A percentile compares a stretch with the other conserved stretches of the same genome.
Evolutionary conservation across 2,329 filamentous ascomycete genomes (phyloP).

Genomic region (Xylariaceae sp.): DNA sequence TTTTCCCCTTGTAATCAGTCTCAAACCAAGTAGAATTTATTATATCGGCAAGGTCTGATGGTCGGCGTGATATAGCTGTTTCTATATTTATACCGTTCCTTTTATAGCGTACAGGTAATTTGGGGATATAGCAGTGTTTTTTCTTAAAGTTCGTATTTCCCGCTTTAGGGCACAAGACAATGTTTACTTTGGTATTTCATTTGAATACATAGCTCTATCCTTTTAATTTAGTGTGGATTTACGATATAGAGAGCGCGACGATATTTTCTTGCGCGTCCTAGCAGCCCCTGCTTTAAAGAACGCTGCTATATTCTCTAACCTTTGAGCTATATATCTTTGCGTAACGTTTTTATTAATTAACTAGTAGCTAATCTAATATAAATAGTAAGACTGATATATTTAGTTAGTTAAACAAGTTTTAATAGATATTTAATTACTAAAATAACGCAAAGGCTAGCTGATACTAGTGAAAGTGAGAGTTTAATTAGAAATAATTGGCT

Average conservation of each 20-base stretch:
- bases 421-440: background rate
- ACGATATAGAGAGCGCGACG: background rate
- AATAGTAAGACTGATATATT: background rate
- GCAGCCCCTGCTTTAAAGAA: background rate
- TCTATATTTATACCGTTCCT: background rate
- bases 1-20: background rate
- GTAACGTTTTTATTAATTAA: background rate
- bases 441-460: too few relatives aligned
- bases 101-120: background rate
- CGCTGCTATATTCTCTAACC: background rate
- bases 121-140: background rate
- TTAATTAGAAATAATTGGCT: too few relatives aligned
- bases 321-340: background rate
- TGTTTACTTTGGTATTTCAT: too few relatives aligned
- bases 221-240: background rate
- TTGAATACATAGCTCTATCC: background rate
- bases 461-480: too few relatives aligned
- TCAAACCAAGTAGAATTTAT: background rate
- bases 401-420: too few relatives aligned
- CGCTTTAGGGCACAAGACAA: background rate
- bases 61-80: background rate
- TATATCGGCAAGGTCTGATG: background rate
- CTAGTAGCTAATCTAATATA: background rate
- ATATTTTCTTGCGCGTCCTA: background rate
- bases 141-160: background rate